Percentiles rank a stretch among this genome's conserved stretches.
Evolutionary conservation across 441 rosid genomes (phyloP).

Genomic region (Raphanus hybrid): DNA sequence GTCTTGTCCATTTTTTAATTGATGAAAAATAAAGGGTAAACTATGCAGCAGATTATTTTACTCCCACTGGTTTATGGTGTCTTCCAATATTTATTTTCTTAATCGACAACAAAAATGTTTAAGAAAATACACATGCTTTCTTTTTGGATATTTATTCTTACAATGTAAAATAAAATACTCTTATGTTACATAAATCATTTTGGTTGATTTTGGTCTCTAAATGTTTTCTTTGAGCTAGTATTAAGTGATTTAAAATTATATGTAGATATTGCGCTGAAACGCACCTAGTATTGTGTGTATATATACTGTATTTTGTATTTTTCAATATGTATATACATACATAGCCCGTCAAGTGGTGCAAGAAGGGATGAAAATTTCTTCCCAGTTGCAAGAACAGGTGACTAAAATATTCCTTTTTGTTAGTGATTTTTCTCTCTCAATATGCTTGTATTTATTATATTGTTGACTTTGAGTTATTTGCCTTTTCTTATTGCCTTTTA

Average conservation of each 20-base stretch:
- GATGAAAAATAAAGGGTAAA: neutral
- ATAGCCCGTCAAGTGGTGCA: constrained; percentile 28
- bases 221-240: neutral
- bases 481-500: constrained; percentile 17
- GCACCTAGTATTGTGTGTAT: neutral
- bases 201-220: neutral
- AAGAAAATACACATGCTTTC: neutral
- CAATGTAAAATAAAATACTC: neutral
- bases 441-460: constrained; percentile 25
- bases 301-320: neutral
- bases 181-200: neutral
- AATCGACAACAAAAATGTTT: neutral
- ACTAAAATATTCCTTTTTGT: constrained; percentile 5
- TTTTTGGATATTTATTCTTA: neutral
- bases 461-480: constrained; percentile 40
- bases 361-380: constrained; percentile 34
- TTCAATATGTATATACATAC: neutral
- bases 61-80: neutral
- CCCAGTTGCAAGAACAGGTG: constrained; percentile 41
- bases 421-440: neutral
- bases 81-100: neutral
- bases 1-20: neutral
- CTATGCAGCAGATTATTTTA: neutral
- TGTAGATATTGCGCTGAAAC: neutral
- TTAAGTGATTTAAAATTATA: neutral